Conservation (phyloP, 2,329 filamentous ascomycete genomes). For the Davidsoniella neocaledoniae region DNA sequence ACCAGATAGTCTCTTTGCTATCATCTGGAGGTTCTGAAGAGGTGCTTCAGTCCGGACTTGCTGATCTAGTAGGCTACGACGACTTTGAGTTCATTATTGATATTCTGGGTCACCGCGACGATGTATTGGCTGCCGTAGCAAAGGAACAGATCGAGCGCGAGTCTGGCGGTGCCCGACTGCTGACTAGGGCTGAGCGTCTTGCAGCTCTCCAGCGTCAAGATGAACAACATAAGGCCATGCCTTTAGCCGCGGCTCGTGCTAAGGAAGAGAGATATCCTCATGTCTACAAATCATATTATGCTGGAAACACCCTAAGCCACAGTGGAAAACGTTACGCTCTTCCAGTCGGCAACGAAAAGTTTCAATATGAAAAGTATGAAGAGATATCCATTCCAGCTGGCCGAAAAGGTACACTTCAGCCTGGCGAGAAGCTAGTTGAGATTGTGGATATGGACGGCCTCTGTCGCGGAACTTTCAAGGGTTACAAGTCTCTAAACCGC, state of each 20-base stretch:
- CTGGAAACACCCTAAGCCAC: constrained; percentile 70
- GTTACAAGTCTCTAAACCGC: constrained; percentile 82
- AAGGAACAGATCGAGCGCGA: constrained; percentile 6
- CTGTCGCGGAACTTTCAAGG: constrained; percentile 80
- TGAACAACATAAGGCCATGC: constrained; percentile 62
- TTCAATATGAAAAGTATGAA: constrained; percentile 64
- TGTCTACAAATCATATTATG: constrained; percentile 69
- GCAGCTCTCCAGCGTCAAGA: constrained; percentile 62
- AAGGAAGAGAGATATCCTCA: constrained; percentile 75
- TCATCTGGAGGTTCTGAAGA: constrained; percentile 54
- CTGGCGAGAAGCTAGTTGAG: constrained; percentile 56
- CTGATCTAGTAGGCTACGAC: constrained; percentile 82
- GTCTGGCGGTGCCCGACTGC: constrained; percentile 27
- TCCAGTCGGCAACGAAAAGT: constrained; percentile 55
- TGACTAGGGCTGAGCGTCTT: constrained; percentile 63
- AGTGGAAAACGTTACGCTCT: constrained; percentile 70
- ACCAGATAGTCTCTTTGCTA: constrained; percentile 62
- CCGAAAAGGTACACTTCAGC: constrained; percentile 56
- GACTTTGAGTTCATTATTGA: constrained; percentile 88
- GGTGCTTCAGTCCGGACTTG: constrained; percentile 77
- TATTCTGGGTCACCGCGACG: constrained; percentile 59
- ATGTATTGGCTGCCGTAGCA: constrained; percentile 37
- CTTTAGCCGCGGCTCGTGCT: constrained; percentile 53
- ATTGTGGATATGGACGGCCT: constrained; percentile 77
- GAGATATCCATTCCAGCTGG: constrained; percentile 77